Evolutionary conservation across 2,329 filamentous ascomycete species (phyloP), one percentile per base, ranked within the genome.

Genomic region (Phialocephala subalpina): DNA sequence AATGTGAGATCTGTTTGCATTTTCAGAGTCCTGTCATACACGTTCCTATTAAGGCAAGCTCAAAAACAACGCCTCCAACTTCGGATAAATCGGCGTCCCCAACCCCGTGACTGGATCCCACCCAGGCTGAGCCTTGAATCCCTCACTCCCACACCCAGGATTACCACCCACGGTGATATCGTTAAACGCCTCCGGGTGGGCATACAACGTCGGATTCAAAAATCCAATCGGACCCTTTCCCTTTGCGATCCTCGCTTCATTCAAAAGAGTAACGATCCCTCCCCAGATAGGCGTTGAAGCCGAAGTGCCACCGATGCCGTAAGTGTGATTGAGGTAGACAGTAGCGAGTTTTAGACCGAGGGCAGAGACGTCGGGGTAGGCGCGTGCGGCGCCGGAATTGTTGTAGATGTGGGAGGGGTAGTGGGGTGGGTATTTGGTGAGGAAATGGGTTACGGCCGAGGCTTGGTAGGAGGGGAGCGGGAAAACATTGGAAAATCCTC

Each of bases 271-370:
- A 12, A 91, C 79, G 59, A 91, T 80, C 9, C 82, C 83, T 0
- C 84, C 84, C 25, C 86, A 85, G 0, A 87, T 79, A 0, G 90
- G 90, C 1, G 85, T 77, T 0, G 87, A 83, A 3, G 73, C 69
- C 3, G 67, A 72, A 1, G 74, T 75, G 9, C 74, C 73, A 11
- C 69, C 69, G 40, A 71, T 67, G 1, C 66, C 60, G 4, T 42
- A 45, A 14, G 69, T 65, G 12, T 65, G 55, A 12, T 67, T 69
- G n/a, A 68, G 61, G 20, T 70, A 58, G 40, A 71, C 69, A 14
- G 65, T 62, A 2, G 69, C 67, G n/a, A 73, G 57, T 20, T 71
- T 70, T 27, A 66, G 61, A 20, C 67, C 70, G 18, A 71, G 69
- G 11, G 71, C 73, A 1, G 70, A 57, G 25, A 76, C 68, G 55